phyloP scores from a whole-genome alignment of 441 rosid species.

The Mallotus japonicus region DNA sequence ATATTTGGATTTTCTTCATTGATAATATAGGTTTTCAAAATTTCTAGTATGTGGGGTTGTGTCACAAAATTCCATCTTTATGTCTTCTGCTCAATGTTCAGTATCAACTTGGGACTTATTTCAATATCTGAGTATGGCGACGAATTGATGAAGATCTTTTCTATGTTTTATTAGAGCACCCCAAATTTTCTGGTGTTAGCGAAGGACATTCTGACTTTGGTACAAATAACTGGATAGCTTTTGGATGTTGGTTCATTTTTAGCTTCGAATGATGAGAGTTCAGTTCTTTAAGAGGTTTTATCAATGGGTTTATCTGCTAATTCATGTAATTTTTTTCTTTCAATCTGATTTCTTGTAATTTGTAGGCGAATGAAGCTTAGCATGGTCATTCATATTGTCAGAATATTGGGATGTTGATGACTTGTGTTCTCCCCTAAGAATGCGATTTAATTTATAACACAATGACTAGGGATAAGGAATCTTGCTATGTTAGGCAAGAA shows the following conservation, averaged over 20 bases:
- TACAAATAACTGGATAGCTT: neutral
- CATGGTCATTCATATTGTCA: neutral
- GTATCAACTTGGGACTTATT: conserved; percentile 12
- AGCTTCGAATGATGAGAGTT: neutral
- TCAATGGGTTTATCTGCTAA: neutral
- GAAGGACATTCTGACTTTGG: conserved; percentile 8
- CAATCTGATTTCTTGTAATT: neutral
- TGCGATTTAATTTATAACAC: neutral
- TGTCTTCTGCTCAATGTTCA: conserved; percentile 7
- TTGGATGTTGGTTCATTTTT: neutral
- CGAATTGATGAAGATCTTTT: conserved; percentile 16
- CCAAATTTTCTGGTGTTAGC: conserved; percentile 12
- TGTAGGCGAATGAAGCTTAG: neutral
- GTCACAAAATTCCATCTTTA: conserved; percentile 14
- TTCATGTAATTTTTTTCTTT: neutral
- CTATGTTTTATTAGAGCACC: conserved; percentile 1
- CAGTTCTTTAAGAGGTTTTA: conserved; percentile 8
- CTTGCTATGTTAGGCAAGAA: conserved; percentile 3
- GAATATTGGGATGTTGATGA: conserved; percentile 2
- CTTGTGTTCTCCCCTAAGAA: neutral
- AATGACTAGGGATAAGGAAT: neutral
- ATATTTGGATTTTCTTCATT: conserved; percentile 16
- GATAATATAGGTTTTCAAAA: conserved; percentile 24
- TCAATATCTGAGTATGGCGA: neutral
- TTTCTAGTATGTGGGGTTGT: conserved; percentile 5